Evolutionary conservation across 129 eudicot genomes (phyloP).

Genomic region (Saussurea involucrata): DNA sequence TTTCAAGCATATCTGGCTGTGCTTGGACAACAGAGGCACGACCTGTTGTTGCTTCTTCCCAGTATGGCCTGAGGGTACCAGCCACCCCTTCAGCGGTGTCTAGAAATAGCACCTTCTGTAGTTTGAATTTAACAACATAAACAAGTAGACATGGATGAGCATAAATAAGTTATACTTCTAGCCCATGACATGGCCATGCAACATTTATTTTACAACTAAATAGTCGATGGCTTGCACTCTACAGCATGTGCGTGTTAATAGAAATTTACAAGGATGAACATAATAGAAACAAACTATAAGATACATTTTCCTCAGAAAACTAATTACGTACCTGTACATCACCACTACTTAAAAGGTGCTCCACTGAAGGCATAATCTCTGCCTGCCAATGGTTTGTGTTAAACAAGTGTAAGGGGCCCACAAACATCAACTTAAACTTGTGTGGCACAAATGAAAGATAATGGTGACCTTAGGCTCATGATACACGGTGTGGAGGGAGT

Average conservation of each 20-base stretch:
- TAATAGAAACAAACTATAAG: constrained; percentile 4
- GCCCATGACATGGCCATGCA: background rate
- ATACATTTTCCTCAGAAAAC: background rate
- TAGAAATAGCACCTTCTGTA: constrained; percentile 79
- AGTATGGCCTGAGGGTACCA: constrained; percentile 75
- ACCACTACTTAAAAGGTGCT: constrained; percentile 53
- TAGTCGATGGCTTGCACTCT: background rate
- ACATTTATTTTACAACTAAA: background rate
- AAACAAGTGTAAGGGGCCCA: constrained; percentile 15
- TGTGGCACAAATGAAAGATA: constrained; percentile 1
- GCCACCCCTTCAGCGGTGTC: constrained; percentile 82
- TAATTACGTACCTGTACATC: constrained; percentile 68
- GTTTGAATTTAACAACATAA: constrained; percentile 1
- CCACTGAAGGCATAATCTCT: constrained; percentile 80
- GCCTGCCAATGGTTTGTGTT: constrained; percentile 53
- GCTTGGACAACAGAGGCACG: constrained; percentile 94
- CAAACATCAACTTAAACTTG: background rate
- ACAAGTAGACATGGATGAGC: constrained; percentile 1
- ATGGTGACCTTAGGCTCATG: constrained; percentile 70
- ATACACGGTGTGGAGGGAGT: constrained; percentile 82
- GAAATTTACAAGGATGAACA: background rate
- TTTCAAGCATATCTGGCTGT: constrained; percentile 80
- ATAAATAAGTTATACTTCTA: background rate
- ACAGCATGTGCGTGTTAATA: background rate
- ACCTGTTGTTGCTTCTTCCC: constrained; percentile 72